Evolutionary conservation across 176 grass and related monocot species (phyloP).

Genomic region (Raddia guianensis): DNA sequence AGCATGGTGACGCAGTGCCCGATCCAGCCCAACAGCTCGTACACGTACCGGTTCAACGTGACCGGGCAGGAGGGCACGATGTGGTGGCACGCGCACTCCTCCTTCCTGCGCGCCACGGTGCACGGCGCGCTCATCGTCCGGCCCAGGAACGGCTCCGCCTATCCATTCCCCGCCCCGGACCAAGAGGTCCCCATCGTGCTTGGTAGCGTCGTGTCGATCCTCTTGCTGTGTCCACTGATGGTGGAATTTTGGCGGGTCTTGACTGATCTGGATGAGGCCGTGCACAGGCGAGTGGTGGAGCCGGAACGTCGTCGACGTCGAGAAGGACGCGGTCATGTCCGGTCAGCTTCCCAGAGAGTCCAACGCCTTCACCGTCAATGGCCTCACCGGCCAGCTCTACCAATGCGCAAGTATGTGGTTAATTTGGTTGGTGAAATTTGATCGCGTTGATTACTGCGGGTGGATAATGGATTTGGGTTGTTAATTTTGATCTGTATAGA

Average conservation of each 20-base stretch:
- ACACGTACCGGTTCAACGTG: constrained; percentile 65
- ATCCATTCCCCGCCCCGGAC: constrained; percentile 66
- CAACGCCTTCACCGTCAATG: constrained; percentile 62
- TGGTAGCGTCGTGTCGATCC: constrained; percentile 33
- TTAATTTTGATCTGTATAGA: constrained; percentile 27
- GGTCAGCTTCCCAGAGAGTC: constrained; percentile 51
- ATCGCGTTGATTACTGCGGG: not conserved
- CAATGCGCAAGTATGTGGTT: constrained; percentile 44
- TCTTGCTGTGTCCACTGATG: not conserved
- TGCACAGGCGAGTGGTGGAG: constrained; percentile 54
- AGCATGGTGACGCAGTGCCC: constrained; percentile 65
- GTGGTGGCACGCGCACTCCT: constrained; percentile 85
- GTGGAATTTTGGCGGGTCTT: constrained; percentile 17
- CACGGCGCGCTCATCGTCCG: constrained; percentile 69
- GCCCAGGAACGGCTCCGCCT: constrained; percentile 45
- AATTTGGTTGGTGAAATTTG: not conserved
- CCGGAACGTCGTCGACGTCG: constrained; percentile 51
- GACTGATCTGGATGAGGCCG: constrained; percentile 32
- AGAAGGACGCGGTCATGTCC: constrained; percentile 42
- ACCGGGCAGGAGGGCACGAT: constrained; percentile 72
- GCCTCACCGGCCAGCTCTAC: constrained; percentile 54
- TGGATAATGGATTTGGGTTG: not conserved
- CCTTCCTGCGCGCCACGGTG: constrained; percentile 65
- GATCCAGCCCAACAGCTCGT: constrained; percentile 50
- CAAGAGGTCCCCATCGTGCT: constrained; percentile 66